Conservation (phyloP, 2,329 filamentous ascomycete species). For the Cladophialophora exuberans region DNA sequence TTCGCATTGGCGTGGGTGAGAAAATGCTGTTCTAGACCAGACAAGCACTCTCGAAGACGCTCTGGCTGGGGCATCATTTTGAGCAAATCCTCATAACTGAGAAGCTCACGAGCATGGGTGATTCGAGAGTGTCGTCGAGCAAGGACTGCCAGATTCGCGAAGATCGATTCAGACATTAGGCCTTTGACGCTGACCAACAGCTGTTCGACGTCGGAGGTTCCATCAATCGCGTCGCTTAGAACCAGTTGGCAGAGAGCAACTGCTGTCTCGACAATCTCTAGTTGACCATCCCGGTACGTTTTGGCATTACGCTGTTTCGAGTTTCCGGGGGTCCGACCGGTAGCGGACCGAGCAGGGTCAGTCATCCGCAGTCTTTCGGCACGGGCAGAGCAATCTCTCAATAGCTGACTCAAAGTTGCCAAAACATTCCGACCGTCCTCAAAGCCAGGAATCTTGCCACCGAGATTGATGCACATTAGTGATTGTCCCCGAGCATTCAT, state of each 20-base stretch:
- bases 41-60: conserved; percentile 17
- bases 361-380: conserved; percentile 41
- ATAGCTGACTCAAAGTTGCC: conserved; percentile 46
- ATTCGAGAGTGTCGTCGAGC: conserved; percentile 19
- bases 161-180: conserved; percentile 10
- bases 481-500: conserved; percentile 28
- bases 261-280: conserved; percentile 44
- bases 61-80: conserved; percentile 25
- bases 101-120: conserved; percentile 28
- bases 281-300: conserved; percentile 47
- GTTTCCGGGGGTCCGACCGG: conserved; percentile 37
- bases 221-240: conserved; percentile 39
- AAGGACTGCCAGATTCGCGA: conserved; percentile 19
- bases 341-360: conserved; percentile 23
- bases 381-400: conserved; percentile 46
- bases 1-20: neutral
- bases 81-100: conserved; percentile 21
- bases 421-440: conserved; percentile 41
- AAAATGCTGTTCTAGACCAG: conserved; percentile 16
- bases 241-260: conserved; percentile 45
- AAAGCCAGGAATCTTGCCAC: conserved; percentile 19
- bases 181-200: conserved; percentile 16
- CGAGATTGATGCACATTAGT: conserved; percentile 29
- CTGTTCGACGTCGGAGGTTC: conserved; percentile 6
- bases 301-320: conserved; percentile 47